A percentile compares a stretch with the other conserved stretches of the same genome.
These are phyloP conservation scores for Aureobasidium mangrovei DNA, from an alignment of 2,329 filamentous ascomycete genomes.

Conservation along the genomic window DNA sequence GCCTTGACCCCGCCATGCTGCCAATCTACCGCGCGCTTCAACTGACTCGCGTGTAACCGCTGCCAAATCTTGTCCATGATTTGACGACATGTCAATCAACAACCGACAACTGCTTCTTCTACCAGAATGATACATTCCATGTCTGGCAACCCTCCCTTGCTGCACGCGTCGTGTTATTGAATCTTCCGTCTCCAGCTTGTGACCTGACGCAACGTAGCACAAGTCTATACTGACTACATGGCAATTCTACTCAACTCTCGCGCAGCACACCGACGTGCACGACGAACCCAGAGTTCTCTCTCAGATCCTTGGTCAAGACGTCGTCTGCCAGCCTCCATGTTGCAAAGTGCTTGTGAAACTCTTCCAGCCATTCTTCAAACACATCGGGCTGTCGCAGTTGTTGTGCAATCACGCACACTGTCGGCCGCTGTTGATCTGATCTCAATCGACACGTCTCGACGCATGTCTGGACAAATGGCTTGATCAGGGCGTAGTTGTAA, in stretches of 20 bases:
- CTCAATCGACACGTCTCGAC: conserved; percentile 62
- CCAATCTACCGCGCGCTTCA: not conserved
- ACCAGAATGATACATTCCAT: not conserved
- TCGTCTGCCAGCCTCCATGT: conserved; percentile 68
- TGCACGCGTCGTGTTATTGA: not conserved
- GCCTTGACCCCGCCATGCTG: not conserved
- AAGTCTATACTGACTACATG: not conserved
- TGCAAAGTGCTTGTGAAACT: conserved; percentile 57
- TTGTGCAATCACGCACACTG: conserved; percentile 76
- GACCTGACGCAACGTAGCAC: conserved; percentile 2
- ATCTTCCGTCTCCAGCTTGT: not conserved
- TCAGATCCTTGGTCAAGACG: conserved; percentile 50
- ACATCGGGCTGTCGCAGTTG: conserved; percentile 80
- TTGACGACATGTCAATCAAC: not conserved
- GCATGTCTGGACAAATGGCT: conserved; percentile 74
- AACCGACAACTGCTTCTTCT: too few relatives aligned
- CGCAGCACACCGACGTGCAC: conserved; percentile 66
- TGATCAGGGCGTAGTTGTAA: conserved; percentile 81
- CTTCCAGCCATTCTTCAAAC: conserved; percentile 69
- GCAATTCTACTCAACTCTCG: not conserved
- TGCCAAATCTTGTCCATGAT: not conserved
- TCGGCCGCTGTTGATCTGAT: conserved; percentile 34
- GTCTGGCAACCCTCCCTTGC: not conserved
- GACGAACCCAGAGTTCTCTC: conserved; percentile 63
- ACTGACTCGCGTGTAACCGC: not conserved